Evolutionary conservation across 2,329 filamentous ascomycete species (phyloP).

Genomic region (Tolypocladium sp.): DNA sequence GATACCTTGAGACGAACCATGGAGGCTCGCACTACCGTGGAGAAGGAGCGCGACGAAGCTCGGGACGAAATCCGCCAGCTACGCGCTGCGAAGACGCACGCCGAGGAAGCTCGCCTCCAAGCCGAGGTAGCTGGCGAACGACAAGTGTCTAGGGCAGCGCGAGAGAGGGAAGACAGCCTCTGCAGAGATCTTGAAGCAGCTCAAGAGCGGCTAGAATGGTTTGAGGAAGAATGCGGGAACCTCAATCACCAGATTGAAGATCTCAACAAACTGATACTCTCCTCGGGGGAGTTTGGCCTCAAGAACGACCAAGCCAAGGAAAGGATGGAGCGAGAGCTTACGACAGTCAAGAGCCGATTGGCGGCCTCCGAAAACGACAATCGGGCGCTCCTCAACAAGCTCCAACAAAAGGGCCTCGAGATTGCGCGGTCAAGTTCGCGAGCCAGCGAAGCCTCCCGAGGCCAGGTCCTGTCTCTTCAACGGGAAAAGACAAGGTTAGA

Average conservation of each 20-base stretch:
- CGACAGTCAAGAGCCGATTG: conserved; percentile 82
- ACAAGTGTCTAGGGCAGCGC: conserved; percentile 65
- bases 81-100: conserved; percentile 71
- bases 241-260: conserved; percentile 75
- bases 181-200: conserved; percentile 74
- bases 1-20: conserved; percentile 80
- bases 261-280: conserved; percentile 76
- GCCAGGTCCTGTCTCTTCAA: conserved; percentile 66
- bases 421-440: conserved; percentile 85
- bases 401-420: conserved; percentile 94
- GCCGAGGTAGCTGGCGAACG: conserved; percentile 76
- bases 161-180: conserved; percentile 70
- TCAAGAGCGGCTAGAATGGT: conserved; percentile 64
- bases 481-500: conserved; percentile 76
- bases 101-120: conserved; percentile 77
- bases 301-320: conserved; percentile 93
- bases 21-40: conserved; percentile 69
- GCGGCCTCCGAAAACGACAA: conserved; percentile 95
- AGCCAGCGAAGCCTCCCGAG: conserved; percentile 73
- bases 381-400: conserved; percentile 85
- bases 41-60: conserved; percentile 82
- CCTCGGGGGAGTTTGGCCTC: conserved; percentile 80
- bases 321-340: conserved; percentile 80
- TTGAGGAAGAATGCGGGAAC: conserved; percentile 69
- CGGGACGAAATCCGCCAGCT: conserved; percentile 77